phyloP scores from a whole-genome alignment of 768 basidiomycete species.

The Rhodocollybia butyracea region DNA sequence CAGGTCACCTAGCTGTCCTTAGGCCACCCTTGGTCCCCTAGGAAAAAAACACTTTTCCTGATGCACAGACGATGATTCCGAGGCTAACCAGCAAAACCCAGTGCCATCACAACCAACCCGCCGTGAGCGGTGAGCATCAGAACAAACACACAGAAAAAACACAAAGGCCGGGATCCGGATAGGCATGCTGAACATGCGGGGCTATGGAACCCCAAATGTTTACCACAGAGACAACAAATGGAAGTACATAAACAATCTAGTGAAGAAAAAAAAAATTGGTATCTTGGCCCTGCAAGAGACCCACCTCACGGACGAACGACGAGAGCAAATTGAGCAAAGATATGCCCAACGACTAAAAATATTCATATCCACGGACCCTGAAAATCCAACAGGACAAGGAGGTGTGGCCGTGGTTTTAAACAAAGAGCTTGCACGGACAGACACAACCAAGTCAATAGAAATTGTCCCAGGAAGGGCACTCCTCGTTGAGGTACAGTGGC shows the following conservation, averaged over 20 bases:
- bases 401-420: conserved; percentile 35
- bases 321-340: conserved; percentile 1
- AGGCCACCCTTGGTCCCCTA: too few relatives aligned
- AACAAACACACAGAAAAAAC: not conserved
- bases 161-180: not conserved
- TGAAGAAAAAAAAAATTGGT: conserved; percentile 21
- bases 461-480: conserved; percentile 27
- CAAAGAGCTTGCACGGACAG: conserved; percentile 18
- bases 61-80: too few relatives aligned
- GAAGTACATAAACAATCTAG: conserved; percentile 13
- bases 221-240: conserved; percentile 10
- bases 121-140: too few relatives aligned
- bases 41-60: too few relatives aligned
- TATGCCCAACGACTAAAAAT: conserved; percentile 16
- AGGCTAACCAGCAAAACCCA: too few relatives aligned
- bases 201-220: not conserved
- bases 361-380: conserved; percentile 13
- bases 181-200: conserved; percentile 11
- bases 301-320: conserved; percentile 21
- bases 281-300: conserved; percentile 29
- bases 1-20: too few relatives aligned
- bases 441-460: conserved; percentile 2
- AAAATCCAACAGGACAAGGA: conserved; percentile 14
- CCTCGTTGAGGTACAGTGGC: conserved; percentile 14
- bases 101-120: too few relatives aligned